Evolutionary conservation across 2,329 filamentous ascomycete genomes (phyloP).

Genomic region (Escovopsis weberi): DNA sequence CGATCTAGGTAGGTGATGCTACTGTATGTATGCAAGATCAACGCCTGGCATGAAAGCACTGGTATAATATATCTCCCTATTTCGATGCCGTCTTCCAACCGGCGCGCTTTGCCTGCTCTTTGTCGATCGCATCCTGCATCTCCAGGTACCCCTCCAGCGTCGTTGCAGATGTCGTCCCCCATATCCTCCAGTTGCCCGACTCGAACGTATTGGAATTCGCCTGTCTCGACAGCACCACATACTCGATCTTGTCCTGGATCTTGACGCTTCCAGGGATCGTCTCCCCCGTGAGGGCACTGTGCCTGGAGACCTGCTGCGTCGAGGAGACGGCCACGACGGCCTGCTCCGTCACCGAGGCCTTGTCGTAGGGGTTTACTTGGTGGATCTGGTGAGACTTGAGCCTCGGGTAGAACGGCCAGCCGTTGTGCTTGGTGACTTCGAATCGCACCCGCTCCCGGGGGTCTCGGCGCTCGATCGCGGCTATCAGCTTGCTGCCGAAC

Average conservation of each 20-base stretch:
- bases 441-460: conserved; percentile 32
- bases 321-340: conserved; percentile 46
- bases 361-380: conserved; percentile 28
- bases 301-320: conserved; percentile 36
- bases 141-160: conserved; percentile 26
- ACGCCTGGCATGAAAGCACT: too few relatives aligned
- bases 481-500: conserved; percentile 35
- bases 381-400: conserved; percentile 41
- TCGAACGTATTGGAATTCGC: conserved; percentile 31
- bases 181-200: conserved; percentile 44
- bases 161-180: conserved; percentile 46
- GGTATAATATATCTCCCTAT: not conserved
- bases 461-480: conserved; percentile 38
- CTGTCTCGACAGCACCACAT: conserved; percentile 44
- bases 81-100: conserved; percentile 15
- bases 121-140: conserved; percentile 20
- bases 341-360: conserved; percentile 27
- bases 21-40: too few relatives aligned
- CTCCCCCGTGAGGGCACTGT: conserved; percentile 20
- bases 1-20: too few relatives aligned
- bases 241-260: conserved; percentile 44
- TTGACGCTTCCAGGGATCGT: conserved; percentile 32
- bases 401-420: conserved; percentile 26
- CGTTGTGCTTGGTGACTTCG: conserved; percentile 38
- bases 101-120: conserved; percentile 19